Percentiles rank a stretch among this genome's conserved stretches.
Evolutionary conservation across 345 rosid species (phyloP).

Genomic region (Eucalyptus albens): DNA sequence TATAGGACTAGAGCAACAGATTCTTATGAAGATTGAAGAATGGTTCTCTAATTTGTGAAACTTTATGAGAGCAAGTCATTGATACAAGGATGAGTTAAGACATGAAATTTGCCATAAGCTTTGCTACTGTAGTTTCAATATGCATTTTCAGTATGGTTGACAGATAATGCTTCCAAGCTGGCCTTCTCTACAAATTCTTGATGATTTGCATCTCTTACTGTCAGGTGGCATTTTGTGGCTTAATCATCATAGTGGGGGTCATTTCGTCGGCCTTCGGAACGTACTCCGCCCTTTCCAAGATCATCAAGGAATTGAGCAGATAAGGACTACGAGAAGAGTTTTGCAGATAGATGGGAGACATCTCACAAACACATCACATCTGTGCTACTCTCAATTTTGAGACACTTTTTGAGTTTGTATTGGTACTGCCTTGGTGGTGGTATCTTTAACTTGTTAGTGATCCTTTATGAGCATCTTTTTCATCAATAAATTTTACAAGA

Average conservation of each 20-base stretch:
- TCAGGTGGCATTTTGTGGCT: constrained; percentile 40
- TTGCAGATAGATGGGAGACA: not conserved
- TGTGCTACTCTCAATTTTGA: not conserved
- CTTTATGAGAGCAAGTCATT: not conserved
- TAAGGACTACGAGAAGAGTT: not conserved
- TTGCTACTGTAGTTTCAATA: not conserved
- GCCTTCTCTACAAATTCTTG: not conserved
- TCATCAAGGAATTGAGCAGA: constrained; percentile 35
- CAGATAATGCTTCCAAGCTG: not conserved
- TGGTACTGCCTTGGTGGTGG: not conserved
- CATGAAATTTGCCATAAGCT: not conserved
- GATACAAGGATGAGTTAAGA: not conserved
- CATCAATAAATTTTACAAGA: not conserved
- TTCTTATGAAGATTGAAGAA: not conserved
- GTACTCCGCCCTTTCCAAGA: constrained; percentile 54
- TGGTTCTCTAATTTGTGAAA: not conserved
- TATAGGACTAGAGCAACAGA: not conserved
- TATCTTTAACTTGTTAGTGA: not conserved
- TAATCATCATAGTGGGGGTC: constrained; percentile 56
- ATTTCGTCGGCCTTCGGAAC: constrained; percentile 59
- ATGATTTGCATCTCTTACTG: not conserved
- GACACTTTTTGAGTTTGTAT: not conserved
- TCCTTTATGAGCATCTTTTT: not conserved
- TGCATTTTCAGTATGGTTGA: not conserved
- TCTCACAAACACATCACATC: not conserved